Base-by-base conservation (phyloP, 1,139 yeast species). In the Yamadazyma oceani region DNA sequence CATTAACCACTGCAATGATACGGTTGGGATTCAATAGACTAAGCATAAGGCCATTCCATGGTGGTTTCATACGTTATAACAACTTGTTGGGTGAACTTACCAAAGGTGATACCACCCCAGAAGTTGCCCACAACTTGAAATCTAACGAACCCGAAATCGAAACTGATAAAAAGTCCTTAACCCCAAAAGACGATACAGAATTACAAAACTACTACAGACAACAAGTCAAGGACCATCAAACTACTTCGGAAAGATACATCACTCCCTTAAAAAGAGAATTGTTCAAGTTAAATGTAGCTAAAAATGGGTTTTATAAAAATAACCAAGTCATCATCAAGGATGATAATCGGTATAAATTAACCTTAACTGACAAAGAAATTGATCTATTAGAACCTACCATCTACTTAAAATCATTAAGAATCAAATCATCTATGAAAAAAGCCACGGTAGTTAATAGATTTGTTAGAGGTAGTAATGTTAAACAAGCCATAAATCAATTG, bases 401-500 rank as follows among this genome's bases (percentile, higher is more conserved):
- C 21, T 88, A 80, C 61, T 63, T 86, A 42, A 75, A 81, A 54
- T 85, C 95, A 10, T 82, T 73, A 68, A 75, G 97, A 60, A 74
- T 90, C 53, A 87, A 89, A 60, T 78, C 89, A 17, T 82, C 95
- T 4, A 78, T 85, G 69, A 92, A 92, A 64, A 92, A 92, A 66
- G 90, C 95, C 34, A 88, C 90, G 10, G 72, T 81, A 31, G 85
- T 89, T 37, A 73, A 88, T 48, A 73, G 97, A 50, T 78, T 89
- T 59, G 75, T 90, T 42, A 66, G 85, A 37, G 84, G 85, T 31
- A 66, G 84, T 64, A 76, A 78, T 39, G 80, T 87, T 25, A 78
- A 81, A 52, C 78, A 78, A 35, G 97, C 97, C 40, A 85, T 92
- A 48, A 87, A 92, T 36, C 97, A 90, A 65, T 83, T 92, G 53